A percentile compares a stretch with the other conserved stretches of the same genome.
Evolutionary conservation across 2,329 filamentous ascomycete genomes (phyloP).

Genomic region (Tolypocladium cylindrosporum): DNA sequence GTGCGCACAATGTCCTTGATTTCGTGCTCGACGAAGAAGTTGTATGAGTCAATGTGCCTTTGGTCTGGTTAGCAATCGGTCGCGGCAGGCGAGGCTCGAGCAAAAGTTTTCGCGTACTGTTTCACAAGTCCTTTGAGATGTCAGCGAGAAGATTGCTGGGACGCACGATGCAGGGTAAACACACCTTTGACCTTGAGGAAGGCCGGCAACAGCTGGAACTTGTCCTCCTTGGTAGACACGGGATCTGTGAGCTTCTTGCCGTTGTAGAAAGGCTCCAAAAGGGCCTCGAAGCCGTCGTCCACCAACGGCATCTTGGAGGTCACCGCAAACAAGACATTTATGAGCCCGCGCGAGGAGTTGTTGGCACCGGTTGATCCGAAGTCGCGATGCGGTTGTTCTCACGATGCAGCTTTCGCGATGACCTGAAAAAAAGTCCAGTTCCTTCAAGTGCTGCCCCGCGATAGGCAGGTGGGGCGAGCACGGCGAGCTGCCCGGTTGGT

Average conservation of each 20-base stretch:
- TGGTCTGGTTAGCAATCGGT: constrained; percentile 3
- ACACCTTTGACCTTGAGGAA: constrained; percentile 90
- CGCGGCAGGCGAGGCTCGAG: neutral
- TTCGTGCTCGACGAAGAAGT: constrained; percentile 94
- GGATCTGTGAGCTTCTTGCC: constrained; percentile 57
- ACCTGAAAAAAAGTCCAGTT: neutral
- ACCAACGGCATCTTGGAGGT: constrained; percentile 38
- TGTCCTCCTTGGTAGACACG: constrained; percentile 64
- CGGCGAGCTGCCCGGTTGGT: neutral
- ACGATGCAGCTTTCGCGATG: neutral
- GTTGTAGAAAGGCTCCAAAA: constrained; percentile 58
- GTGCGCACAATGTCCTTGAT: constrained; percentile 94
- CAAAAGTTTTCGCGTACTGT: constrained; percentile 42
- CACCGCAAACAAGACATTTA: constrained; percentile 21
- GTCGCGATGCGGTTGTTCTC: neutral
- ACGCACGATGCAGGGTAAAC: constrained; percentile 6
- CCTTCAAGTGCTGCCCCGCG: neutral
- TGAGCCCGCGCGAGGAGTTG: neutral
- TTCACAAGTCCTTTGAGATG: constrained; percentile 60
- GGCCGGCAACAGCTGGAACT: constrained; percentile 94
- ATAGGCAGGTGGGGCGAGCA: neutral
- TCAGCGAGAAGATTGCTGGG: neutral
- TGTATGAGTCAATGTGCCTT: constrained; percentile 91
- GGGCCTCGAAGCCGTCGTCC: constrained; percentile 56
- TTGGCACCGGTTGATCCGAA: neutral